Base-by-base conservation (phyloP, 2,329 filamentous ascomycete genomes). In the Phyllosticta ampelicida region DNA sequence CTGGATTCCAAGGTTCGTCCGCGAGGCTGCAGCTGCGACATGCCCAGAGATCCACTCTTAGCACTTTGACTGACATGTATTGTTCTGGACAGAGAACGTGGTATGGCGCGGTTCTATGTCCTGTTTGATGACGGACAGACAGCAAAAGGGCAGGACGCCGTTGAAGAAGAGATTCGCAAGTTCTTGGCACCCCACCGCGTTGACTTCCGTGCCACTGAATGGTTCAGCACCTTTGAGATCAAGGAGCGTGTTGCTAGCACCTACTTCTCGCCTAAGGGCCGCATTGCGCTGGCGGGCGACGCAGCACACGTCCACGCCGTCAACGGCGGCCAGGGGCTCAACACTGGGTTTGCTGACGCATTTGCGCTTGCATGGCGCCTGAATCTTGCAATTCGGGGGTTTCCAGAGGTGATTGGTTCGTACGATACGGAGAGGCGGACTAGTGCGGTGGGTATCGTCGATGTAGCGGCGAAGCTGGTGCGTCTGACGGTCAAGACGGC, bases 141-240 rank as follows among this genome's bases (percentile, higher is more conserved):
- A 0, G 70, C 73, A 51, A 64, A 48, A 3, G 29, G 28, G 70
- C 8, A 69, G 67, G 10, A 72, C 75, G 0, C 67, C 69, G 3
- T 77, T 75, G 57, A 59, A 10, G 57, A 48, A 16, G 57, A 59
- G 0, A 75, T 79, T 54, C 68, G 70, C 29, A 64, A 72, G 36
- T 76, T 79, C 61, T 68, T 79, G 62, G 71, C 72, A 0, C 77
- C 77, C 0, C 68, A 78, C 55, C 64, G 62, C 3, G 67, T 78
- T 3, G 71, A 75, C 0, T 79, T 78, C 48, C 67, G 64, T 1
- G 69, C 69, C 55, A 75, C 74, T 0, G 77, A 78, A 53, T 79
- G 77, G 77, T 79, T 77, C 63, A 78, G 75, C 61, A 77, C 75
- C 4, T 79, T 78, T 53, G 73, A 76, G 29, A 74, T 65, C 61